Base-by-base conservation (phyloP, 306 rosid genomes). In the Psophocarpus tetragonolobus region DNA sequence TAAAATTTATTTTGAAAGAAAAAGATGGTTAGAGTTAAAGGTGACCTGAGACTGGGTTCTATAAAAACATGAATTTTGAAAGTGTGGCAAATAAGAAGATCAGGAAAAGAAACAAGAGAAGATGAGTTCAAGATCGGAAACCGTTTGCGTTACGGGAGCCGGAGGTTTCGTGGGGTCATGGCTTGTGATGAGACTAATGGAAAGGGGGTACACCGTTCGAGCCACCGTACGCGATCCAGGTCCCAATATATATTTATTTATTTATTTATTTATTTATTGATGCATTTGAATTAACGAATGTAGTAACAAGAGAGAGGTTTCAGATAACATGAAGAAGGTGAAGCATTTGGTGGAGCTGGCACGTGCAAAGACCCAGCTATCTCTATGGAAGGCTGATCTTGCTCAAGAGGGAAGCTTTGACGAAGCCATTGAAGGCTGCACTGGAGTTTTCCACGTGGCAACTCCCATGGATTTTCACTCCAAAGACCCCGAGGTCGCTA, bases 191-290 rank as follows among this genome's bases (percentile, higher is more conserved):
- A 81, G 91, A 57, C 96, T 93, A 65, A 77, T 93, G 0, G 88
- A 89, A 58, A 85, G 76, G 4, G 93, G 90, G 30, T 91, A 93
- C 67, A 85, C 76, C 0, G 96, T 93, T 44, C 89, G 96, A 75
- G 98, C 98, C 85, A 93, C 96, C 62, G 93, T 93, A 4, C 90
- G 97, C 8, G 89, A 93, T 71, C 98, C 98, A 76, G 82, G 94
- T 92, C 8, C 8, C 10, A 3, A 15, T 30, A 4, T 32, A 18
- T 8, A 12, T 26, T 56, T 1, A 9, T 56, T 53, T 8, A 18
- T 51, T 6, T n/a, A n/a, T n/a, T n/a, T n/a, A n/a, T n/a, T n/a
- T n/a, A n/a, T n/a, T n/a, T n/a, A n/a, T n/a, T n/a, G n/a, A n/a
- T n/a, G n/a, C n/a, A n/a, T n/a, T n/a, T n/a, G n/a, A n/a, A n/a